Evolutionary conservation across 495 filamentous ascomycete genomes (phyloP), one percentile per base, ranked within the genome.

Genomic region (Cudoniella acicularis): DNA sequence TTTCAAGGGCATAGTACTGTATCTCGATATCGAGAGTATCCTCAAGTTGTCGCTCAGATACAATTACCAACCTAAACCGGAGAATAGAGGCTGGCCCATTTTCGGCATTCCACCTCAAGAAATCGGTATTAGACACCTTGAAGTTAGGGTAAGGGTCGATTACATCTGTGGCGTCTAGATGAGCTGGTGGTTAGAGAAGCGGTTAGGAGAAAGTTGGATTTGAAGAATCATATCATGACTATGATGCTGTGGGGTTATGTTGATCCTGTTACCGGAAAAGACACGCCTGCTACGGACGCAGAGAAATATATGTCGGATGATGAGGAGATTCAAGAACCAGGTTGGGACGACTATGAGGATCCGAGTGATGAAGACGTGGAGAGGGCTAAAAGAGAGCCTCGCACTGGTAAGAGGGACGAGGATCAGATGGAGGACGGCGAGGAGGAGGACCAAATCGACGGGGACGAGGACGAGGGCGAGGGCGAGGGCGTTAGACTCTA

Each of bases 221-320:
- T 85, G 27, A 64, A 79, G 43, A 25, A 60, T 13, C 70, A 76
- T 64, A 70, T 78, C 47, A 46, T 69, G 41, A 57, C 72, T 52
- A 80, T 84, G 72, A 74, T 83, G 63, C 54, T 77, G n/a, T 84
- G 73, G 62, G 84, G 84, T 1, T 81, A 79, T 64, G 69, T 83
- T 26, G 72, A 85, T 64, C 56, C 64, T 24, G 49, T 50, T 21
- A 79, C 76, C 4, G 72, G 71, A 45, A 42, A 70, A 57, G 70
- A 76, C 52, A 57, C 71, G 3, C 66, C 70, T 2, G 70, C 72
- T 9, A 67, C 61, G 22, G 56, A 70, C 51, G 72, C 75, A 13
- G 75, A 77, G 70, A 69, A 73, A 68, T 75, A 78, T 63, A 75
- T 77, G 30, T 53, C 48, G 62, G 71, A 72, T 65, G 73, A 77